phyloP scores from a whole-genome alignment of 345 rosid species.

The Hirschfeldia incana region DNA sequence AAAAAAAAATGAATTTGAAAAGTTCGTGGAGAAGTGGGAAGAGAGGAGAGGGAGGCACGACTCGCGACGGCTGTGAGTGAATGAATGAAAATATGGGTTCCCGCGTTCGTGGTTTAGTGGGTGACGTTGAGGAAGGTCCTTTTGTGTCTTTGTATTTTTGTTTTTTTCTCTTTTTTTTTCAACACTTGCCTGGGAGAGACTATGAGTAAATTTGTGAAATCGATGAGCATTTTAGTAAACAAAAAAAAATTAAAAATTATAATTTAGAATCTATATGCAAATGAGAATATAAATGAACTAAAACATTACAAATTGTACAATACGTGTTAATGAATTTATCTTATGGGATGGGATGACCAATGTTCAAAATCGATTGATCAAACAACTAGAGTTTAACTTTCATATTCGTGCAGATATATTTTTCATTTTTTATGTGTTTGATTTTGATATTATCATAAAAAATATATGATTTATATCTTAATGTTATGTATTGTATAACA shows the following conservation, averaged over 20 bases:
- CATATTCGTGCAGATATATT: too few species aligned
- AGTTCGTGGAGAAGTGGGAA: slow-evolving; percentile 31
- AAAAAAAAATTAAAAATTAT: too few species aligned
- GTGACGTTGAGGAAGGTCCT: background rate
- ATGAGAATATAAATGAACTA: background rate
- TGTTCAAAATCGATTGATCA: background rate
- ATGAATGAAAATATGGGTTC: slow-evolving; percentile 32
- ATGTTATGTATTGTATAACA: too few species aligned
- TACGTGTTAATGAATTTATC: background rate
- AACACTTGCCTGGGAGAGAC: too few species aligned
- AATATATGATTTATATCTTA: too few species aligned
- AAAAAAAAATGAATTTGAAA: background rate
- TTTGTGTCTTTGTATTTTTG: background rate
- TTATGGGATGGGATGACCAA: background rate
- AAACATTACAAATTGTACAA: background rate
- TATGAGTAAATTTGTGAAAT: too few species aligned
- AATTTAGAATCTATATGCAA: too few species aligned
- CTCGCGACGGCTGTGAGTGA: slow-evolving; percentile 26
- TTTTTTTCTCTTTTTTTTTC: too few species aligned
- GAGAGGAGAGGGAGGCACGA: slow-evolving; percentile 38
- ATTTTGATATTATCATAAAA: too few species aligned
- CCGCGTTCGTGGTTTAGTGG: slow-evolving; percentile 47
- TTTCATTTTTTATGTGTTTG: too few species aligned
- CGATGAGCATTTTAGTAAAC: too few species aligned
- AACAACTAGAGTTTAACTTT: too few species aligned